phyloP scores from a whole-genome alignment of 495 filamentous ascomycete genomes.

The Platismatia glauca region DNA sequence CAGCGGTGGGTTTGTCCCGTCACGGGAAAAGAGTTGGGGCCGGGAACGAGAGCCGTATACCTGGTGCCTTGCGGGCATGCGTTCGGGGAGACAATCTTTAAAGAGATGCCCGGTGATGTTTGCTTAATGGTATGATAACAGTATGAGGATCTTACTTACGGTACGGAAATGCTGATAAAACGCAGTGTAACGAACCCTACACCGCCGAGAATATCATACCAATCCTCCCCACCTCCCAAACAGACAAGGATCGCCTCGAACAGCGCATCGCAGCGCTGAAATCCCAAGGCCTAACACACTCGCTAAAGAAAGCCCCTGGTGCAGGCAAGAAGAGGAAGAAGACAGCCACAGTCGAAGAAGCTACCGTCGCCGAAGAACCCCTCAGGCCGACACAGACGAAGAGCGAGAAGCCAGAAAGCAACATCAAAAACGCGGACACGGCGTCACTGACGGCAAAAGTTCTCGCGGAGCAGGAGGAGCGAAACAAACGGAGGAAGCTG shows the following conservation, averaged over 20 bases:
- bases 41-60: conserved; percentile 73
- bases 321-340: conserved; percentile 63
- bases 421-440: conserved; percentile 80
- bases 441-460: conserved; percentile 79
- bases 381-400: conserved; percentile 11
- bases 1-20: conserved; percentile 71
- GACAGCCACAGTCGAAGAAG: conserved; percentile 20
- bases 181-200: conserved; percentile 69
- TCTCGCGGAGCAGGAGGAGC: conserved; percentile 71
- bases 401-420: conserved; percentile 27
- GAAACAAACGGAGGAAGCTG: conserved; percentile 70
- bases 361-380: conserved; percentile 24
- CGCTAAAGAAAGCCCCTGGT: conserved; percentile 69
- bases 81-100: conserved; percentile 75
- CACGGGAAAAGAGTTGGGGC: conserved; percentile 76
- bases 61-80: conserved; percentile 93
- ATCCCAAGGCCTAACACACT: conserved; percentile 69
- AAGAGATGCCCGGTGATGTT: conserved; percentile 58
- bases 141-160: not conserved
- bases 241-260: conserved; percentile 60
- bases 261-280: conserved; percentile 56
- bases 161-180: conserved; percentile 8
- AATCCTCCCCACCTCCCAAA: conserved; percentile 63
- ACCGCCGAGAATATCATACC: conserved; percentile 67
- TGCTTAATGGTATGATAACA: conserved; percentile 47